phyloP scores from a whole-genome alignment of 2,329 filamentous ascomycete genomes.

The Trichophyton rubrum region DNA sequence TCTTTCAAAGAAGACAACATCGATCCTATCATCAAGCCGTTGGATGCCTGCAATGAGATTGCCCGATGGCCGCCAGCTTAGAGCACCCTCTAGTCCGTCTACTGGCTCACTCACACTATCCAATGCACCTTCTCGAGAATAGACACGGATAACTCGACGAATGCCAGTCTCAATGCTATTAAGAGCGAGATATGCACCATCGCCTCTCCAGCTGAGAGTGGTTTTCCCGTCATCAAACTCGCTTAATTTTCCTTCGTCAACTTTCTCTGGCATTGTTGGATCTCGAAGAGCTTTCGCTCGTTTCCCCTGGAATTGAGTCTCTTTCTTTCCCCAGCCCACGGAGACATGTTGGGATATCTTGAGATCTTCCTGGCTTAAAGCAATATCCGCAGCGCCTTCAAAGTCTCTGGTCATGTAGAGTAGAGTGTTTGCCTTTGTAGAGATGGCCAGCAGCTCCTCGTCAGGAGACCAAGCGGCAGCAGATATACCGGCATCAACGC shows the following conservation, averaged over 20 bases:
- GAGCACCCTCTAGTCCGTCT: constrained; percentile 69
- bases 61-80: constrained; percentile 86
- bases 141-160: constrained; percentile 76
- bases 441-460: constrained; percentile 75
- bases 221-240: constrained; percentile 57
- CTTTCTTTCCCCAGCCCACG: constrained; percentile 95
- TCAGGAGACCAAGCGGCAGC: constrained; percentile 91
- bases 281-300: constrained; percentile 77
- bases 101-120: constrained; percentile 94
- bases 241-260: constrained; percentile 72
- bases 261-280: constrained; percentile 83
- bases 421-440: constrained; percentile 64
- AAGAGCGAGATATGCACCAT: constrained; percentile 80
- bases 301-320: constrained; percentile 93
- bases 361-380: constrained; percentile 62
- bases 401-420: constrained; percentile 90
- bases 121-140: constrained; percentile 75
- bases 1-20: constrained; percentile 90
- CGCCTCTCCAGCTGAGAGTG: constrained; percentile 82
- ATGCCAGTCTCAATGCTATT: constrained; percentile 59
- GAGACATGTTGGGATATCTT: constrained; percentile 87
- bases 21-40: constrained; percentile 52
- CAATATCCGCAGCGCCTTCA: constrained; percentile 65
- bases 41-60: constrained; percentile 85
- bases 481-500: constrained; percentile 80